Evolutionary conservation across 1,284 basidiomycete species (phyloP).

Genomic region (Mrakiaceae sp.): DNA sequence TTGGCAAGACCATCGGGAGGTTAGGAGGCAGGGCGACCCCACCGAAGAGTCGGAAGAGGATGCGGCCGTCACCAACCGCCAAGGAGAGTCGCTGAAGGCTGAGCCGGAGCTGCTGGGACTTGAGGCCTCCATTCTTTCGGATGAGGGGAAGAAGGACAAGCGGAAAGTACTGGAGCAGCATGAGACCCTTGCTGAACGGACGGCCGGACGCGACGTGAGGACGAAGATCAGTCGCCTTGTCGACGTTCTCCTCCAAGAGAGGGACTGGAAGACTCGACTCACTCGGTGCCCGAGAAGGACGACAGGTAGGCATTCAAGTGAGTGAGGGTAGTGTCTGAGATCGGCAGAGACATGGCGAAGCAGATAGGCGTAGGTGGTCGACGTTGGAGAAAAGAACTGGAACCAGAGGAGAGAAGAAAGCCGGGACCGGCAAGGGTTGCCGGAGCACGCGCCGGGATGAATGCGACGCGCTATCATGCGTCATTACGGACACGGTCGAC

Average conservation of each 20-base stretch:
- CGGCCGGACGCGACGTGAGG: not conserved
- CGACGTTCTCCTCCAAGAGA: not conserved
- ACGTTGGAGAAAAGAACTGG: too few relatives aligned
- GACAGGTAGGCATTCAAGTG: slow-evolving; percentile 3
- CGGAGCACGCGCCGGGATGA: too few relatives aligned
- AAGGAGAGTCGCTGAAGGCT: not conserved
- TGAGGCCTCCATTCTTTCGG: not conserved
- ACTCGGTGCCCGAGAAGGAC: slow-evolving; percentile 10
- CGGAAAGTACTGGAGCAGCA: slow-evolving; percentile 15
- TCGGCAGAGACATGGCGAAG: not conserved
- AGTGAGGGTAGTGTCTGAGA: not conserved
- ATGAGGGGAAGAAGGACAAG: slow-evolving; percentile 4
- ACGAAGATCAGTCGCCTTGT: not conserved
- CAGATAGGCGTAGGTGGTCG: too few relatives aligned
- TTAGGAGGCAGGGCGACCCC: not conserved
- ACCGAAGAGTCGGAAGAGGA: slow-evolving; percentile 13
- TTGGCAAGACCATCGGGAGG: not conserved
- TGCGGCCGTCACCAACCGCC: not conserved
- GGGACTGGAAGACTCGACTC: not conserved
- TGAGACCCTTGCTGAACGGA: slow-evolving; percentile 9
- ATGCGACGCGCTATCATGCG: too few relatives aligned
- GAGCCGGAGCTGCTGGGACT: not conserved
- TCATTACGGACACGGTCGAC: too few relatives aligned
- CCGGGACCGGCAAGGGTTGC: too few relatives aligned
- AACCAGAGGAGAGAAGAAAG: too few relatives aligned